Evolutionary conservation across 2,329 filamentous ascomycete species (phyloP).

Genomic region (Fusarium miscanthi): DNA sequence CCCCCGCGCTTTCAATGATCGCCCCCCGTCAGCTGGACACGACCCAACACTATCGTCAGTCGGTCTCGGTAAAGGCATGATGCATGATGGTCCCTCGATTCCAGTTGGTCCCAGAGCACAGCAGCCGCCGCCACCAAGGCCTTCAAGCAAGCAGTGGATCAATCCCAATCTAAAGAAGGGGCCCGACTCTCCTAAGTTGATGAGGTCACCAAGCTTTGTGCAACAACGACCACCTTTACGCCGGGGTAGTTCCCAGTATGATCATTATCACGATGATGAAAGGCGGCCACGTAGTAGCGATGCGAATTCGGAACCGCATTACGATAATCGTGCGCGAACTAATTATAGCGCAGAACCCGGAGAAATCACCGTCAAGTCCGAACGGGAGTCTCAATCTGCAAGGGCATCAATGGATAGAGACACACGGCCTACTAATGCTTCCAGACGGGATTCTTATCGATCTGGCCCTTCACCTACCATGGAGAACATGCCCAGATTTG

Average conservation of each 20-base stretch:
- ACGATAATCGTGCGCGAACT: conserved; percentile 53
- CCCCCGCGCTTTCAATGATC: conserved; percentile 63
- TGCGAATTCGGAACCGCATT: conserved; percentile 58
- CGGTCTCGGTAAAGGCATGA: conserved; percentile 55
- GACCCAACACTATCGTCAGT: conserved; percentile 52
- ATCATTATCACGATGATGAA: conserved; percentile 55
- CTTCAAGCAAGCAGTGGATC: conserved; percentile 70
- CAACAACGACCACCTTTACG: conserved; percentile 54
- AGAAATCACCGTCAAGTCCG: conserved; percentile 57
- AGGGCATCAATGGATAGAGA: conserved; percentile 43
- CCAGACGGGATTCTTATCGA: conserved; percentile 31
- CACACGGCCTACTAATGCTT: conserved; percentile 21
- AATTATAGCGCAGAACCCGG: conserved; percentile 60
- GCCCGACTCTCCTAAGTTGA: conserved; percentile 64
- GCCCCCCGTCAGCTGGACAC: conserved; percentile 57
- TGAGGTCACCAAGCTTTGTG: conserved; percentile 62
- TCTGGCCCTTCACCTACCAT: conserved; percentile 40
- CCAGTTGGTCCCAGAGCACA: conserved; percentile 66
- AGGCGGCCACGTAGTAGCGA: conserved; percentile 65
- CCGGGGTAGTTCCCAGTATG: conserved; percentile 51
- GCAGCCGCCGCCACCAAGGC: conserved; percentile 56
- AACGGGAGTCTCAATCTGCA: conserved; percentile 53
- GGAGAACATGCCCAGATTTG: conserved; percentile 36
- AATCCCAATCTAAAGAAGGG: conserved; percentile 64
- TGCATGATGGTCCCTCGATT: conserved; percentile 60